Evolutionary conservation across 1,284 basidiomycete species (phyloP).

Genomic region (Fomitiporia mediterranea): DNA sequence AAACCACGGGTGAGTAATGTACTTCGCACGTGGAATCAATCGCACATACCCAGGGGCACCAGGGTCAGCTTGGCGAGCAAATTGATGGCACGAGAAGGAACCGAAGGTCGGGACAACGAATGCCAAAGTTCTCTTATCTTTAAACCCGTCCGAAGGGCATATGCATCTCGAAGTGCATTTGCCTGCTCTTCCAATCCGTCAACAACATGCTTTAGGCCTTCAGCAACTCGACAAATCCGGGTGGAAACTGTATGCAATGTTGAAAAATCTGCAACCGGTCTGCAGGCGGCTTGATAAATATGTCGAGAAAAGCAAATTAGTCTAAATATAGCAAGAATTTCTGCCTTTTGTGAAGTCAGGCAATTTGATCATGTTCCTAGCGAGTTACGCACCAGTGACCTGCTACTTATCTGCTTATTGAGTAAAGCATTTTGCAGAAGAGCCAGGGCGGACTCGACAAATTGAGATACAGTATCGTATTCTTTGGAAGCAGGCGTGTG

Average conservation of each 20-base stretch:
- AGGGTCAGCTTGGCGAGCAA: neutral
- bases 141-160: constrained; percentile 2
- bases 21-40: neutral
- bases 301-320: constrained; percentile 5
- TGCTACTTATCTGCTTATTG: neutral
- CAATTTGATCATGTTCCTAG: neutral
- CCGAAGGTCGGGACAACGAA: neutral
- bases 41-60: neutral
- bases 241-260: constrained; percentile 3
- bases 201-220: neutral
- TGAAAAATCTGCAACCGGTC: constrained; percentile 4
- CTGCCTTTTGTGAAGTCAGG: neutral
- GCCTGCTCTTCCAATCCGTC: neutral
- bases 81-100: neutral
- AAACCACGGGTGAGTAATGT: neutral
- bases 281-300: neutral
- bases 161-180: neutral
- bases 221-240: constrained; percentile 3
- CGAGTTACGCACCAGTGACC: neutral
- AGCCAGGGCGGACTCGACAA: neutral
- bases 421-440: neutral
- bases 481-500: neutral
- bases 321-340: neutral
- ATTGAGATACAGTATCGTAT: neutral
- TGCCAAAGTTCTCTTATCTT: constrained; percentile 10